phyloP scores from a whole-genome alignment of 1,284 basidiomycete species.

The Chalciporus sp. region DNA sequence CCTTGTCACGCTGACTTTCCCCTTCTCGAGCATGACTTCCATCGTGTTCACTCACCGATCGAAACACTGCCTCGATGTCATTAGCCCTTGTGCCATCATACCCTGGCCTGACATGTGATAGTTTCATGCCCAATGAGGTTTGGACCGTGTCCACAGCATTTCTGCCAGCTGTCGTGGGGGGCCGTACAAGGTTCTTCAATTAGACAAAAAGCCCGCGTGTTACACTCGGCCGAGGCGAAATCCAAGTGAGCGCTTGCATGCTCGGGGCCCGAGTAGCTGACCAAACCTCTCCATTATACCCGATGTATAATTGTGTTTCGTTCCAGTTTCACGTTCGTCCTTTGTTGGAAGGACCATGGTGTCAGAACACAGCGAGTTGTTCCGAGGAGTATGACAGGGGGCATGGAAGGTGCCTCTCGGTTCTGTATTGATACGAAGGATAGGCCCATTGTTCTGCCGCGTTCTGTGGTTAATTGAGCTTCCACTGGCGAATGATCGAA shows the following conservation, averaged over 20 bases:
- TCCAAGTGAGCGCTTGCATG: neutral
- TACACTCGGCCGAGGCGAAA: neutral
- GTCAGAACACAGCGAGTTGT: too few relatives aligned
- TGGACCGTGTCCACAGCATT: neutral
- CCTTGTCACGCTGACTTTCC: neutral
- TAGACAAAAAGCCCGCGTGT: neutral
- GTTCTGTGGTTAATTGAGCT: too few relatives aligned
- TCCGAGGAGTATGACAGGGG: too few relatives aligned
- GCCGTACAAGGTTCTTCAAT: neutral
- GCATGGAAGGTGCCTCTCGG: too few relatives aligned
- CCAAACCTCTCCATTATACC: neutral
- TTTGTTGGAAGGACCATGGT: too few relatives aligned
- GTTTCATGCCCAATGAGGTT: neutral
- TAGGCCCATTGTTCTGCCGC: too few relatives aligned
- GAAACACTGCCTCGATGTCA: neutral
- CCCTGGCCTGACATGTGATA: neutral
- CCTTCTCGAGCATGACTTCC: neutral
- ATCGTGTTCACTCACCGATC: neutral
- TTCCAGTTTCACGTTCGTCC: too few relatives aligned
- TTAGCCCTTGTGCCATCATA: neutral
- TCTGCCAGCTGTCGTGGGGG: too few relatives aligned
- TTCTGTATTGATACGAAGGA: too few relatives aligned
- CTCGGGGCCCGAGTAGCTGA: neutral
- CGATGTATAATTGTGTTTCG: too few relatives aligned
- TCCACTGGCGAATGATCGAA: too few relatives aligned